Evolutionary conservation across 331 rosid species (phyloP).

Genomic region (Telfairia occidentalis): DNA sequence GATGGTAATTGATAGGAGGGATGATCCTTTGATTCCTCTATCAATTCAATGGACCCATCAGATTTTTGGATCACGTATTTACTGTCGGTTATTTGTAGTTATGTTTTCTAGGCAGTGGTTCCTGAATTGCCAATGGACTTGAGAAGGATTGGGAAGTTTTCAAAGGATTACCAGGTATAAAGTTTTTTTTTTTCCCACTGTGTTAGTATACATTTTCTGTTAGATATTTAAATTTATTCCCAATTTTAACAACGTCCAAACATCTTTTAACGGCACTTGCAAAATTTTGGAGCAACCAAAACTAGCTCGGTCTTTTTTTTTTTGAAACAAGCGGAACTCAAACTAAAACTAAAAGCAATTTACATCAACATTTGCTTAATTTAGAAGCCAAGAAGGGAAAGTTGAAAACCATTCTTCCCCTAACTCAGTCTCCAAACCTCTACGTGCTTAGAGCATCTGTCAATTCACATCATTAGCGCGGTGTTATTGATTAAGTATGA

Average conservation of each 20-base stretch:
- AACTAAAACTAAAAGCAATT: too few species aligned
- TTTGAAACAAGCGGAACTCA: too few species aligned
- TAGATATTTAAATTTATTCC: slow-evolving; percentile 6
- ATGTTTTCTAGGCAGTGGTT: slow-evolving; percentile 62
- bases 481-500: too few species aligned
- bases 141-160: slow-evolving; percentile 30
- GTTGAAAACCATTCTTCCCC: too few species aligned
- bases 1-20: background rate
- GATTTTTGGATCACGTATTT: background rate
- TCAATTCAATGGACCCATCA: background rate
- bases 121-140: slow-evolving; percentile 76
- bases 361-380: too few species aligned
- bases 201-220: background rate
- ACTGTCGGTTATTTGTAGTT: background rate
- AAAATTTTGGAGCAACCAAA: background rate
- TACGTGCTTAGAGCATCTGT: too few species aligned
- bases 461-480: too few species aligned
- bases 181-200: background rate
- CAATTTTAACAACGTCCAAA: background rate
- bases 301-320: too few species aligned
- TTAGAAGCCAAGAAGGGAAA: too few species aligned
- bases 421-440: too few species aligned
- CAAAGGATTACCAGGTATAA: slow-evolving; percentile 39
- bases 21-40: background rate
- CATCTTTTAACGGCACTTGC: background rate